These are phyloP conservation scores for Glomus cerebriforme DNA, from an alignment of 192 early-diverging fungal genomes.

Conservation along the genomic window DNA sequence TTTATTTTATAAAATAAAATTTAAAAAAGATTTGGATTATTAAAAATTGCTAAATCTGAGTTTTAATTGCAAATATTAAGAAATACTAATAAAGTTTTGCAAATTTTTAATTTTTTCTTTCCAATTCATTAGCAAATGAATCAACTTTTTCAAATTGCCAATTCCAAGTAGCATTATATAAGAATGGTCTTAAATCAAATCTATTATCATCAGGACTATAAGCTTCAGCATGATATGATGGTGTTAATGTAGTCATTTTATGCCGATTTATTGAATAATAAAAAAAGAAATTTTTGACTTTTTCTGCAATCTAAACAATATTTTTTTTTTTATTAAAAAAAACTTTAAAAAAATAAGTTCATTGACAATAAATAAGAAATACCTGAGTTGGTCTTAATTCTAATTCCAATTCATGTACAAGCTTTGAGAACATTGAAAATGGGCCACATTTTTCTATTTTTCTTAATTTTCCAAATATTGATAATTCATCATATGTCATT, in stretches of 20 bases:
- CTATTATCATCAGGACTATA: constrained; percentile 98
- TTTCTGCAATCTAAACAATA: constrained; percentile 69
- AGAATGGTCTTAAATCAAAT: constrained; percentile 94
- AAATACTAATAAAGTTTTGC: too few relatives aligned
- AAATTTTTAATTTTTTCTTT: background rate
- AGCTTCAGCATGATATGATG: constrained; percentile 90
- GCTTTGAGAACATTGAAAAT: constrained; percentile 89
- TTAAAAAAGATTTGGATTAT: too few relatives aligned
- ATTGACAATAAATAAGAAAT: constrained; percentile 5
- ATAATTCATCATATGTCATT: constrained; percentile 95
- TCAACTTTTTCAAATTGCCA: constrained; percentile 95
- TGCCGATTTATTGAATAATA: constrained; percentile 98
- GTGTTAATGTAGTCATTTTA: constrained; percentile 97
- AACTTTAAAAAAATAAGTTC: background rate
- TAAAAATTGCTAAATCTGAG: too few relatives aligned
- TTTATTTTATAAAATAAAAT: too few relatives aligned
- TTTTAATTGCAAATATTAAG: too few relatives aligned
- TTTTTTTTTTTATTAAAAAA: constrained; percentile 17
- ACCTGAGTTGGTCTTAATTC: constrained; percentile 64
- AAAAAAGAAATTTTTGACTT: constrained; percentile 96
- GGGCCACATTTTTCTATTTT: constrained; percentile 90
- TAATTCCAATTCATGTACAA: constrained; percentile 79
- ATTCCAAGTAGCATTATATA: constrained; percentile 89
- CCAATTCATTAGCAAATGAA: constrained; percentile 13
- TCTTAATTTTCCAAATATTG: constrained; percentile 86